Percentiles rank a stretch among this genome's conserved stretches.
phyloP scores from a whole-genome alignment of 176 grass and related monocot species.

The Oryza glumipatula region DNA sequence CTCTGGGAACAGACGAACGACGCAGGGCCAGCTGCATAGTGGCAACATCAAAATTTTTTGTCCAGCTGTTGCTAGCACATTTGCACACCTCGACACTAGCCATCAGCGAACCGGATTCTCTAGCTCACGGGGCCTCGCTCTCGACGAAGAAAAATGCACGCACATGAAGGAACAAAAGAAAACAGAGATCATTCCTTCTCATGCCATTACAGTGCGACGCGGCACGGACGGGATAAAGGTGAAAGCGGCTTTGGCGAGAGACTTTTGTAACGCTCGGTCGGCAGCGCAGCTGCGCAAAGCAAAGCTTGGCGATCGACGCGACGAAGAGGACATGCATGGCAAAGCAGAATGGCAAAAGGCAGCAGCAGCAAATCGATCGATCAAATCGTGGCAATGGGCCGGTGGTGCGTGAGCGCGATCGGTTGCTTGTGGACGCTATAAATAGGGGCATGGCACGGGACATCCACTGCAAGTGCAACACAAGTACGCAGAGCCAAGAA shows the following conservation, averaged over 20 bases:
- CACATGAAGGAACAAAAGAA: not conserved
- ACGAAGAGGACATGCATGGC: not conserved
- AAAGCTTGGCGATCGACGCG: not conserved
- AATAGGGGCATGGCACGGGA: constrained; percentile 20
- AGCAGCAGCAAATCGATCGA: not conserved
- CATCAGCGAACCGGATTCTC: constrained; percentile 45
- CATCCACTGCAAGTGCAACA: constrained; percentile 41
- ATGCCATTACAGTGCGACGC: constrained; percentile 46
- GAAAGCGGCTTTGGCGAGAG: constrained; percentile 29
- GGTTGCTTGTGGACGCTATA: constrained; percentile 37
- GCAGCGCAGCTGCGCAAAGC: constrained; percentile 21
- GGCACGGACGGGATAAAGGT: constrained; percentile 33
- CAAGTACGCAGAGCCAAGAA: not conserved
- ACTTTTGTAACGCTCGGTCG: constrained; percentile 18
- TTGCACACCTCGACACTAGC: not conserved
- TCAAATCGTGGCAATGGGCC: constrained; percentile 31
- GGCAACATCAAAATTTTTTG: not conserved
- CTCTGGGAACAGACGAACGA: constrained; percentile 6
- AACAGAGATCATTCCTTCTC: not conserved
- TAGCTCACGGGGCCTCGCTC: constrained; percentile 29
- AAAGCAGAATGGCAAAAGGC: constrained; percentile 18
- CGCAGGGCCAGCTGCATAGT: not conserved
- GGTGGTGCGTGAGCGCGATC: constrained; percentile 31
- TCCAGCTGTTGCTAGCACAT: not conserved
- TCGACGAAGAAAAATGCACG: constrained; percentile 2